Evolutionary conservation across 2,329 filamentous ascomycete genomes (phyloP).

Genomic region (Teratosphaeria zuluensis): DNA sequence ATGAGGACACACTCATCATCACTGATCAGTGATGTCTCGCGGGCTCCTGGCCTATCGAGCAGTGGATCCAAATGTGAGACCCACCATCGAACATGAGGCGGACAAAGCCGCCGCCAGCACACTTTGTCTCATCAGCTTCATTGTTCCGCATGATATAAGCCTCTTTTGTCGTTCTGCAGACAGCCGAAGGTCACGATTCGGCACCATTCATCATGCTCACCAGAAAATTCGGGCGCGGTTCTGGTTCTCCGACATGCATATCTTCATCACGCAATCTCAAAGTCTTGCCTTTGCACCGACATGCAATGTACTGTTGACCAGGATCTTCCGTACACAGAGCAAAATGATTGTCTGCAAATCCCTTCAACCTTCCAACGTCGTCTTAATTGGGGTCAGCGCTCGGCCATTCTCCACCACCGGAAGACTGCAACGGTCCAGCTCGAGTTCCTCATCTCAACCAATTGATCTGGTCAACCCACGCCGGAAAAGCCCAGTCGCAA

Average conservation of each 20-base stretch:
- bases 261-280: neutral
- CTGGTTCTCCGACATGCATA: neutral
- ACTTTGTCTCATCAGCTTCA: neutral
- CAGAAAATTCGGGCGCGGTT: neutral
- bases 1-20: no score
- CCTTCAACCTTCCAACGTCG: neutral
- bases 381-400: neutral
- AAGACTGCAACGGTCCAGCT: no score
- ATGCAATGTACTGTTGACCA: neutral
- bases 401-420: neutral
- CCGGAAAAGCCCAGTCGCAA: no score
- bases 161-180: neutral
- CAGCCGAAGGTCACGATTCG: neutral
- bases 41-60: no score
- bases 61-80: no score
- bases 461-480: no score
- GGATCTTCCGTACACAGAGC: neutral
- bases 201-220: neutral
- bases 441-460: no score
- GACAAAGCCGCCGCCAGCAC: neutral
- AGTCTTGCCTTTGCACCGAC: neutral
- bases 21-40: no score
- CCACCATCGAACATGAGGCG: neutral
- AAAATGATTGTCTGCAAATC: neutral
- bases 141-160: neutral